These are phyloP conservation scores for Candida corydali DNA, from an alignment of 805 yeast species.

Conservation along the genomic window DNA sequence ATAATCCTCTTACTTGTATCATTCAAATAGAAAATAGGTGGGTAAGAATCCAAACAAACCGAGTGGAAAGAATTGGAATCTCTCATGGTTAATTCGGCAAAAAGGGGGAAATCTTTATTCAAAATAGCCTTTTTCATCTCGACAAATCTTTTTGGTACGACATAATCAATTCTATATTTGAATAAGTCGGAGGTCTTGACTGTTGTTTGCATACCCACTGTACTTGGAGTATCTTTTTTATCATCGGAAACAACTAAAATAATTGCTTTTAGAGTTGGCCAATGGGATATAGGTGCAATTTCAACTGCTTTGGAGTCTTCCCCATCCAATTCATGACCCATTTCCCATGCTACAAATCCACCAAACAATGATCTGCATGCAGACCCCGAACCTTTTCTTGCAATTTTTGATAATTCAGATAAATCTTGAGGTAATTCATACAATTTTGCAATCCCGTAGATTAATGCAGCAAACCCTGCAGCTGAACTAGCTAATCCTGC, in stretches of 20 bases:
- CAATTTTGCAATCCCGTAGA: conserved; percentile 79
- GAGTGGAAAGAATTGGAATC: conserved; percentile 98
- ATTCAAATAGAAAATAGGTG: conserved; percentile 92
- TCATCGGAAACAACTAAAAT: conserved; percentile 89
- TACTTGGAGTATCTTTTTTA: conserved; percentile 92
- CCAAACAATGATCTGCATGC: conserved; percentile 97
- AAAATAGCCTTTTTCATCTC: conserved; percentile 77
- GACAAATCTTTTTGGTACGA: conserved; percentile 82
- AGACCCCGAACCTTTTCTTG: conserved; percentile 97
- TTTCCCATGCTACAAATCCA: conserved; percentile 99
- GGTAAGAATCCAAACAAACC: conserved; percentile 91
- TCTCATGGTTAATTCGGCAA: conserved; percentile 90
- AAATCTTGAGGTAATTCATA: conserved; percentile 80
- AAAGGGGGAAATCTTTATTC: conserved; percentile 68
- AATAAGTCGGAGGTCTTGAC: conserved; percentile 87
- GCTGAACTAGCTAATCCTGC: conserved; percentile 98
- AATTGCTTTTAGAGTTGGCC: conserved; percentile 93
- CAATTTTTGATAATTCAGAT: conserved; percentile 86
- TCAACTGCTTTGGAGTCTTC: conserved; percentile 91
- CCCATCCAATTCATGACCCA: conserved; percentile 79
- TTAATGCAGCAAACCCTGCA: conserved; percentile 97
- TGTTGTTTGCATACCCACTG: conserved; percentile 95
- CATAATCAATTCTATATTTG: conserved; percentile 67
- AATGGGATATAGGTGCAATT: conserved; percentile 76
- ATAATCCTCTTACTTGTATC: conserved; percentile 85